Base-by-base conservation (phyloP, 352 stramenopile species). In the Pythium aphanidermatum region DNA sequence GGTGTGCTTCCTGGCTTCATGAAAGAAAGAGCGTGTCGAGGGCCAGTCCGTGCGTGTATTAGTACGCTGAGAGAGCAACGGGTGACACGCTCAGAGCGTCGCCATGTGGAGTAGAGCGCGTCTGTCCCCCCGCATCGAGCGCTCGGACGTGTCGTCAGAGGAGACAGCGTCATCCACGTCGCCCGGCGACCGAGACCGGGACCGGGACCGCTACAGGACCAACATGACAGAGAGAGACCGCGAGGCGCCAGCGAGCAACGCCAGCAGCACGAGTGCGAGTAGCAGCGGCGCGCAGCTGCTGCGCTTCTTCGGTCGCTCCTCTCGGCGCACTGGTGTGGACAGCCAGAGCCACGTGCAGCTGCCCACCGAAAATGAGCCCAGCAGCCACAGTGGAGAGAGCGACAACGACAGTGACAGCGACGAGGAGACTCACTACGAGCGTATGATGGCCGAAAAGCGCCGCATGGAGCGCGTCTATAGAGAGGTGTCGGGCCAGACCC, bases 401-500 rank as follows among this genome's bases (percentile, higher is more conserved):
- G 28, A 33, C 28, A 14, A 33, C 9, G 20, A 27, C 10, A 27
- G 36, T 14, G 21, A 28, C 14, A 27, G 20, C n/a, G n/a, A 42
- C 21, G 51, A 52, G 17, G 38, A 53, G 33, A 36, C 37, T 6
- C 21, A 14, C 28, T 9, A 6, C 10, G 43, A 27, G 24, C 51
- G 36, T 17, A 34, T 44, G 42, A 17, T 43, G 16, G 37, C 32
- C 24, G 58, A 75, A 33, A 65, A 70, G 37, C 50, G 66, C 35
- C 63, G 70, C 17, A 82, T 82, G 70, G 60, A 77, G 39, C 63
- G 61, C 24, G 70, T 82, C 20, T 82, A 73, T 31, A 43, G 71
- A 16, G 61, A 82, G 32, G 61, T 82, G 0, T 74, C 60, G 20
- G 51, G 65, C 2, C 53, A 65, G 20, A 73, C 67, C 43, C 52